A percentile compares a stretch with the other conserved stretches of the same genome.
Conservation (phyloP, 2,329 filamentous ascomycete species). For the Cladosporium colombiae region DNA sequence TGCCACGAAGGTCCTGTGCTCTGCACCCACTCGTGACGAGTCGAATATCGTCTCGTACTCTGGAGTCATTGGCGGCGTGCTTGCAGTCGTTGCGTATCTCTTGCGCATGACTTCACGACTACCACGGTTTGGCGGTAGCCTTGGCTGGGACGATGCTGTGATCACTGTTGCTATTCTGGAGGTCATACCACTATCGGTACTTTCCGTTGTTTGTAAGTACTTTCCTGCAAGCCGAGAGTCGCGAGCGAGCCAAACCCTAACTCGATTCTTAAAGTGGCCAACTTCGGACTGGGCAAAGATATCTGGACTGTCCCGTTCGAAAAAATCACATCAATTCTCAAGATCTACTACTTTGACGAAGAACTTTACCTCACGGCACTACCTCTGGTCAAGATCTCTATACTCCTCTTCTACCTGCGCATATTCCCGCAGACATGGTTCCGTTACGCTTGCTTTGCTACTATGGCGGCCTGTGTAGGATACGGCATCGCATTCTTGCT, state of each 20-base stretch:
- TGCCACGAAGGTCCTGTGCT: conserved; percentile 13
- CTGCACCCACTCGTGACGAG: conserved; percentile 21
- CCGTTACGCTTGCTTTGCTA: conserved; percentile 30
- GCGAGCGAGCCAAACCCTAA: neutral
- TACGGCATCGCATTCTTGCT: conserved; percentile 21
- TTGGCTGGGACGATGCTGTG: conserved; percentile 22
- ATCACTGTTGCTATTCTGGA: conserved; percentile 20
- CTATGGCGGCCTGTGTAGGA: conserved; percentile 24
- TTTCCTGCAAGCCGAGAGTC: neutral
- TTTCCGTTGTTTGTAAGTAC: conserved; percentile 17
- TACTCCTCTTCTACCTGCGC: conserved; percentile 38
- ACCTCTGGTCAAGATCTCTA: conserved; percentile 37
- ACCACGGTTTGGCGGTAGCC: conserved; percentile 17
- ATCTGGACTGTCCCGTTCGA: conserved; percentile 26
- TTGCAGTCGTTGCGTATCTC: conserved; percentile 24
- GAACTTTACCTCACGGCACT: conserved; percentile 23
- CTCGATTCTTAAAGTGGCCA: conserved; percentile 19
- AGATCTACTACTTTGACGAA: conserved; percentile 21
- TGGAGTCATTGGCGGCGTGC: conserved; percentile 23
- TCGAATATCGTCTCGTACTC: conserved; percentile 19
- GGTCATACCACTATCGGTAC: conserved; percentile 18
- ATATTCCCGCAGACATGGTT: conserved; percentile 38
- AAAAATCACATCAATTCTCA: conserved; percentile 25
- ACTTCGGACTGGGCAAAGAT: conserved; percentile 30
- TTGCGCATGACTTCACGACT: conserved; percentile 23